Evolutionary conservation across 2,329 filamentous ascomycete species (phyloP), one percentile per base, ranked within the genome.

Genomic region (Daldinia eschscholtzii): DNA sequence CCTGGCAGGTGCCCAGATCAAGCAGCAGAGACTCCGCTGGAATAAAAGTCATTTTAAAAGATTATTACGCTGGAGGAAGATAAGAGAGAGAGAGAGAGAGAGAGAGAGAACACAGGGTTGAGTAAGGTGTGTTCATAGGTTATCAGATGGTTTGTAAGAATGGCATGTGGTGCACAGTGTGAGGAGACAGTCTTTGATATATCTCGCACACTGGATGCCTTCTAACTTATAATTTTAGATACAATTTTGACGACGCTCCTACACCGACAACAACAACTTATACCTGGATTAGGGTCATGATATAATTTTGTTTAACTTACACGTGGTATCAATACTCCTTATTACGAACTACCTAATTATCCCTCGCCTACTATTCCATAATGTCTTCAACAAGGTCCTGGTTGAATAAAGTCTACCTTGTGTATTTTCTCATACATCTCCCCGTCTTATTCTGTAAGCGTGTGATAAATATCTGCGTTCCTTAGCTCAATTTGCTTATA

Each of bases 351-450:
- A 6, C 6, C 6, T 26, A 23, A 13, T 18, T 20, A 12, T 9
- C 33, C 6, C 33, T 41, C 6, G 1, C 35, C 37, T 28, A 2
- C 12, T 30, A 12, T 10, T 6, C 48, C 39, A 61, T 15, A 46
- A 77, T 75, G 73, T 41, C 72, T 53, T 67, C 73, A 20, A 61
- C 67, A 28, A 69, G 69, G 33, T 59, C 68, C 26, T 72, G 73
- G 59, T 70, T 79, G 6, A 74, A 79, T 64, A 76, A 73, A 33
- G 59, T 78, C 18, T 79, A 79, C 67, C 73, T 79, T 15, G 70
- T 74, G 23, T 79, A 79, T 58, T 79, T 79, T 28, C 61, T 76
- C 46, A 74, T 79, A 13, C 77, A 79, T 62, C 73, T 79, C 35
- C 77, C 77, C 0, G 57, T 79, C 12, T 67, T 79, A 12, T 76